phyloP scores from a whole-genome alignment of 2,329 filamentous ascomycete genomes.

The Cercospora nicotianae region DNA sequence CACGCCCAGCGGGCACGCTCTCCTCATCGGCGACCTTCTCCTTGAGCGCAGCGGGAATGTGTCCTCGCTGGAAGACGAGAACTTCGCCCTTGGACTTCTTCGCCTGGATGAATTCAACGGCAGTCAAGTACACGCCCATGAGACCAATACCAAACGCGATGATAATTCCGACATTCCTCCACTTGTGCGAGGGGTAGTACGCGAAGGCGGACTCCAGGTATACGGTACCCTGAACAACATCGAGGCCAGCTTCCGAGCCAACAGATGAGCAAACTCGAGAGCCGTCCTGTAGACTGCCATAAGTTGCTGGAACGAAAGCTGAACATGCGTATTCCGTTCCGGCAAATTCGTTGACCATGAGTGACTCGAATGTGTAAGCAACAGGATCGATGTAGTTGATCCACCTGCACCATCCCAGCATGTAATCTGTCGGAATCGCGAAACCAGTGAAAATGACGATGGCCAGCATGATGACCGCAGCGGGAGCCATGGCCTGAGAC shows the following conservation, averaged over 20 bases:
- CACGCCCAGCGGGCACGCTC: slow-evolving; percentile 15
- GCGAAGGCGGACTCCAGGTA: slow-evolving; percentile 37
- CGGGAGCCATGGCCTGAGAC: slow-evolving; percentile 58
- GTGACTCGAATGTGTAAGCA: slow-evolving; percentile 74
- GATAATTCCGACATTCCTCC: slow-evolving; percentile 51
- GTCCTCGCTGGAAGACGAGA: slow-evolving; percentile 51
- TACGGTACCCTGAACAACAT: slow-evolving; percentile 43
- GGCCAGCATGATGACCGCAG: slow-evolving; percentile 61
- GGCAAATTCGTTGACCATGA: slow-evolving; percentile 73
- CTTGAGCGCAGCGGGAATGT: slow-evolving; percentile 54
- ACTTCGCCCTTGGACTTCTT: slow-evolving; percentile 56
- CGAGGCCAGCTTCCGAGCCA: slow-evolving; percentile 43
- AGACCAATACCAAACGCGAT: slow-evolving; percentile 48
- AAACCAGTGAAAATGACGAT: slow-evolving; percentile 71
- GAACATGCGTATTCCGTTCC: slow-evolving; percentile 58
- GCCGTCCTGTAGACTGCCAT: slow-evolving; percentile 37
- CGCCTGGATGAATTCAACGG: slow-evolving; percentile 49
- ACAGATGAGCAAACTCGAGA: slow-evolving; percentile 45
- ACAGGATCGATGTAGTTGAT: slow-evolving; percentile 79
- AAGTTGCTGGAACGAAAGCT: slow-evolving; percentile 46
- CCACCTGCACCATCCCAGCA: slow-evolving; percentile 80
- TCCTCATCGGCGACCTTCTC: slow-evolving; percentile 45
- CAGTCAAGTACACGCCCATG: slow-evolving; percentile 45
- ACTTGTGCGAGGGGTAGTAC: slow-evolving; percentile 45
- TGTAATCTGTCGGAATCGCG: slow-evolving; percentile 58